Percentiles rank a stretch among this genome's conserved stretches.
Evolutionary conservation across 345 rosid species (phyloP).

Genomic region (Ceriops zippeliana): DNA sequence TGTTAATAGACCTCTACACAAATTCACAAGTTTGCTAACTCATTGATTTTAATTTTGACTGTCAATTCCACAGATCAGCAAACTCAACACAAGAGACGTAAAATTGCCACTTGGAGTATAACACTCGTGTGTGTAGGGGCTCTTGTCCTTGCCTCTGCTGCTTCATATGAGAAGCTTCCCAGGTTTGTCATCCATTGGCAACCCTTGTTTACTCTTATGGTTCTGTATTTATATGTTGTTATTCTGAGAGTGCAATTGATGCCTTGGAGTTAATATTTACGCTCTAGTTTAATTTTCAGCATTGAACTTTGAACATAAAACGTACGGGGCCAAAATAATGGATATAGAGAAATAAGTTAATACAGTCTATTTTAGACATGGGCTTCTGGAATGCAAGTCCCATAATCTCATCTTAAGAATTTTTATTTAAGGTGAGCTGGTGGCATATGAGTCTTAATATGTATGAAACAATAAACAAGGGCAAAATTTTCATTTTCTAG

Average conservation of each 20-base stretch:
- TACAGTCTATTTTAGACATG: too few species aligned
- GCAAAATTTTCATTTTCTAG: too few species aligned
- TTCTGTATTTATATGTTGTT: neutral
- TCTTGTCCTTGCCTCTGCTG: conserved; percentile 48
- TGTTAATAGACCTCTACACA: too few species aligned
- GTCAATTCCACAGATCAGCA: conserved; percentile 30
- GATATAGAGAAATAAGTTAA: too few species aligned
- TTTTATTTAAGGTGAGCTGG: neutral
- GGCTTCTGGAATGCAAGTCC: neutral
- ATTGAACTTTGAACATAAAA: too few species aligned
- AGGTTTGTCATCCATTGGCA: conserved; percentile 29
- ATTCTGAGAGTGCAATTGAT: neutral
- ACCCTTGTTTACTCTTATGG: neutral
- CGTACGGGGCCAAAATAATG: too few species aligned
- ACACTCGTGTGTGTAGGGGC: conserved; percentile 46
- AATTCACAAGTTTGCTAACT: too few species aligned
- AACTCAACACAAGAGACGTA: conserved; percentile 43
- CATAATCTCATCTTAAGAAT: neutral
- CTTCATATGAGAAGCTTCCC: conserved; percentile 49
- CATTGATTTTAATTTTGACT: neutral
- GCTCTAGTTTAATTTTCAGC: too few species aligned
- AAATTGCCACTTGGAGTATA: conserved; percentile 61
- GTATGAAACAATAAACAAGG: too few species aligned
- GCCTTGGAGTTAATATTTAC: neutral
- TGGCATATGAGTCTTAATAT: neutral